phyloP scores from a whole-genome alignment of 495 filamentous ascomycete species.

The Penicillium dipodomyicola region DNA sequence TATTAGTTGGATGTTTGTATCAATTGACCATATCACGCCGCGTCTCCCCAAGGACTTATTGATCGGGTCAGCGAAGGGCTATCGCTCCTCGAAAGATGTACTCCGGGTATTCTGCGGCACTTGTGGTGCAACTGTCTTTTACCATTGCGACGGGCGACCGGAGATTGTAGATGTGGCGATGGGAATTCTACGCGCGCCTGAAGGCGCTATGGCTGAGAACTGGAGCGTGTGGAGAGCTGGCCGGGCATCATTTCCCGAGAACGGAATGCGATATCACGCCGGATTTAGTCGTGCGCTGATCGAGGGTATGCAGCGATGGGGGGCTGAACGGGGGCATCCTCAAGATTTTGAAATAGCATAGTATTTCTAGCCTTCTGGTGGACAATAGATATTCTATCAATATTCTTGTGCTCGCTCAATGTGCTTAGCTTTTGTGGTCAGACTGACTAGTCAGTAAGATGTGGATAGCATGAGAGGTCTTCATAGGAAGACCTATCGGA shows the following conservation, averaged over 20 bases:
- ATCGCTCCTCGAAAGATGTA: constrained; percentile 42
- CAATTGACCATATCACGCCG: constrained; percentile 20
- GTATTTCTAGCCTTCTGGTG: neutral
- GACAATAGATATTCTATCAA: no score
- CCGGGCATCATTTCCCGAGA: constrained; percentile 27
- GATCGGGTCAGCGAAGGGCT: constrained; percentile 46
- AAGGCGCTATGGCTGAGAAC: constrained; percentile 50
- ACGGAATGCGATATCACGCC: constrained; percentile 32
- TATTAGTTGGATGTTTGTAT: constrained; percentile 45
- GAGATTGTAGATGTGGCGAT: constrained; percentile 50
- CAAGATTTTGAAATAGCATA: constrained; percentile 20
- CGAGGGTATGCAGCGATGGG: constrained; percentile 34
- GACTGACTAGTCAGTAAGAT: no score
- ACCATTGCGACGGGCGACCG: constrained; percentile 37
- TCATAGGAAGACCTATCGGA: no score
- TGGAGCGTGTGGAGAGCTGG: constrained; percentile 38
- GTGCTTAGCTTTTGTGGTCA: no score
- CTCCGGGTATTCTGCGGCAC: constrained; percentile 50
- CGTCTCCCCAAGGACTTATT: constrained; percentile 28
- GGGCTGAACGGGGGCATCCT: constrained; percentile 11
- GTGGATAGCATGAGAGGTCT: no score
- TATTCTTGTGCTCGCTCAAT: no score
- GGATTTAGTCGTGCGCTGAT: constrained; percentile 30
- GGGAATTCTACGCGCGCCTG: constrained; percentile 47
- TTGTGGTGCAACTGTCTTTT: constrained; percentile 54